Evolutionary conservation across 2,329 filamentous ascomycete genomes (phyloP), one percentile per base, ranked within the genome.

Genomic region (Claviceps paspali): DNA sequence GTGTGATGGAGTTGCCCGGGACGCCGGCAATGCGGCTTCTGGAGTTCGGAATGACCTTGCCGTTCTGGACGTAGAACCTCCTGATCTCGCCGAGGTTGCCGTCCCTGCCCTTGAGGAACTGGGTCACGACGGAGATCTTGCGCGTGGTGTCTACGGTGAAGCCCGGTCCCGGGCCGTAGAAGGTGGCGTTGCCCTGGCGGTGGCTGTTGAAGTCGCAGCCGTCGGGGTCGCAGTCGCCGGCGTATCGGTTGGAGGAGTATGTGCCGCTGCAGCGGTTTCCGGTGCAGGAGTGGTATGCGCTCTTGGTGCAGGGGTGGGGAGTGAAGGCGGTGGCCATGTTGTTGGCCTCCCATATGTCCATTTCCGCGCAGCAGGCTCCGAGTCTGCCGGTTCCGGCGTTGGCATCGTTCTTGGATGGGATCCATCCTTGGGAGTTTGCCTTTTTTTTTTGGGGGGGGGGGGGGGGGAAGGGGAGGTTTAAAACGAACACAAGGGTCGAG

Each of bases 121-220:
- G 76, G 8, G 76, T 81, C 40, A 80, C 70, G 18, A 82, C 73
- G 7, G 76, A 80, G 47, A 80, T 55, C 47, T 70, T 68, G 51
- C 64, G 61, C 43, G 55, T 67, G 38, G 74, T 76, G 52, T 79
- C 69, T 46, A 82, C 59, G 35, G 60, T 75, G 52, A 62, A 63
- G 44, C 64, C 64, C 1, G 65, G 57, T 35, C 57, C 58, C n/a
- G 45, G 49, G 36, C 76, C 78, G 60, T 73, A 81, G 64, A 79
- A 82, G 54, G 57, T 60, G 41, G 61, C 62, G 57, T 75, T 67
- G 43, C 77, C 78, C 64, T 73, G 64, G 52, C 76, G 76, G 69
- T 71, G 82, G 28, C 67, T 53, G 67, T 80, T 79, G 67, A 77
- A 80, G 54, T 80, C 77, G 49, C 78, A 82, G 29, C 77, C 77